These are phyloP conservation scores for Aureobasidium sp. DNA, from an alignment of 2,329 filamentous ascomycete species.

Conservation along the genomic window DNA sequence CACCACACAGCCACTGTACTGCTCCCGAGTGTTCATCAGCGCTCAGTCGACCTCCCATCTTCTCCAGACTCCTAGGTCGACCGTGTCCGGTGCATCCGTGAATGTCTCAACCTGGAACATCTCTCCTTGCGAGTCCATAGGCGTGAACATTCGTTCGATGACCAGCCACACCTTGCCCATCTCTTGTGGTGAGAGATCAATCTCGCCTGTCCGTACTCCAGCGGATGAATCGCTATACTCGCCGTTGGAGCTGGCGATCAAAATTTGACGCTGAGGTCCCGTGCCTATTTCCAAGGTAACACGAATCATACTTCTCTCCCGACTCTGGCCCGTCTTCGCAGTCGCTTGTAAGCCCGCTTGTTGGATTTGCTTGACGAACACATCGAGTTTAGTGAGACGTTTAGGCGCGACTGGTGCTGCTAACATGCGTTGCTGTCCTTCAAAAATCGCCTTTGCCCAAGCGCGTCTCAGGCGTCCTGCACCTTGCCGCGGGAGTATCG, in stretches of 20 bases:
- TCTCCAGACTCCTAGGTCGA: conserved; percentile 40
- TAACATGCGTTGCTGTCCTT: conserved; percentile 44
- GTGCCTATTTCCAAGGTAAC: conserved; percentile 66
- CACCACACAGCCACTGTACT: background rate
- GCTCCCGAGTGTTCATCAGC: background rate
- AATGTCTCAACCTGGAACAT: conserved; percentile 45
- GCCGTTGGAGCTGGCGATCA: conserved; percentile 63
- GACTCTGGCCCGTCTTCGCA: conserved; percentile 20
- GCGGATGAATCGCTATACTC: conserved; percentile 64
- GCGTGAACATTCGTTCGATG: conserved; percentile 67
- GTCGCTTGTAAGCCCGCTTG: conserved; percentile 22
- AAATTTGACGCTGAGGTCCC: conserved; percentile 57
- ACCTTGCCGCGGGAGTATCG: conserved; percentile 60
- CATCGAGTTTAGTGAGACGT: conserved; percentile 37
- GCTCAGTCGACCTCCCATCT: conserved; percentile 32
- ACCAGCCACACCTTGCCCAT: conserved; percentile 55
- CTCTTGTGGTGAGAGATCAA: conserved; percentile 62
- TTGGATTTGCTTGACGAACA: conserved; percentile 3
- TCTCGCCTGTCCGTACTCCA: conserved; percentile 59
- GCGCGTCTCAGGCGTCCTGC: conserved; percentile 64
- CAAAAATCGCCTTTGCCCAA: conserved; percentile 48
- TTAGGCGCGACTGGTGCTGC: conserved; percentile 44
- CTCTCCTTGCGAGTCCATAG: conserved; percentile 39
- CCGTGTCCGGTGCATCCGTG: conserved; percentile 38
- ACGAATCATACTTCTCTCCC: conserved; percentile 48